Evolutionary conservation across 371 early-diverging fungal species (phyloP), one percentile per base, ranked within the genome.

Genomic region (Mortierella sp.): DNA sequence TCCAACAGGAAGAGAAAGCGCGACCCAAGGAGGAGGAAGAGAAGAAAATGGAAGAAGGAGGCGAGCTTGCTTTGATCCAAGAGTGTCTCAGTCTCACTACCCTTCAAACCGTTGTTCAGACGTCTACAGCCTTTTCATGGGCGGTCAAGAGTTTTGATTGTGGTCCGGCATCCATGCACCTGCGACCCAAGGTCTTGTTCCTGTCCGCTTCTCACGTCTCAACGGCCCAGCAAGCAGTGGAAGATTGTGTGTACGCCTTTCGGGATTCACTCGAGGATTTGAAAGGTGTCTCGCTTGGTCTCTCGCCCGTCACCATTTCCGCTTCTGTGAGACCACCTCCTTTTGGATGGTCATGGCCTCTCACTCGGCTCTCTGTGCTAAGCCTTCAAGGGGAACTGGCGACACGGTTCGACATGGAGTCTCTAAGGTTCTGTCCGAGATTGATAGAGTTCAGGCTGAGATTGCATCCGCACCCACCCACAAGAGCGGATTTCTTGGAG

Each of bases 201-300:
- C 67, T 88, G 31, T 84, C 88, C 0, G 82, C 86, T 13, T 61
- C 84, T 38, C 67, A 81, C n/a, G 82, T 86, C 1, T 53, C 68
- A 14, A 82, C 83, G 65, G 74, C 84, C 49, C 61, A 67, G 21
- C 54, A 56, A 24, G 52, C 43, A 1, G 19, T 73, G 4, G 68
- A 67, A 27, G 73, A 73, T 24, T 61, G 61, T 43, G 51, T 61
- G 19, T 57, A 54, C 18, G 73, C 68, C 13, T 73, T 73, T 53
- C 67, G 47, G 28, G 52, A 73, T 21, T 49, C 73, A 0, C 56
- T 73, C n/a, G 50, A 63, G 23, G 63, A 67, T 19, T 38, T 73
- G 26, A 73, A 52, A n/a, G 73, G 60, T 19, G 28, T 73, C 1
- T 48, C 73, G 2, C 41, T 73, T 21, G 64, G 64, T 8, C 54